Base-by-base conservation (phyloP, 768 basidiomycete genomes). In the Inosperma sp. region DNA sequence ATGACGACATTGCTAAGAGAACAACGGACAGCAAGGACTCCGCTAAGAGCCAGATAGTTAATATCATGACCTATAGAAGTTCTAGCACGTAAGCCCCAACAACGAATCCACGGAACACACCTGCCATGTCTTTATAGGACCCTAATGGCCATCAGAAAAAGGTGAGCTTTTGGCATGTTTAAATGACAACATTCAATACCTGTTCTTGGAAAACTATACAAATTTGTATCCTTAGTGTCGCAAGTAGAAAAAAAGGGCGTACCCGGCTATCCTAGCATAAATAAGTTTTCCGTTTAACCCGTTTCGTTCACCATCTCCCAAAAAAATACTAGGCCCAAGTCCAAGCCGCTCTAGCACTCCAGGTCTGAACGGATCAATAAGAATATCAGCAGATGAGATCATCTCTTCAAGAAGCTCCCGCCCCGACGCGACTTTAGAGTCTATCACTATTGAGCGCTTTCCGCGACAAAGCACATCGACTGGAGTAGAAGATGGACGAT, bases 321-420 rank as follows among this genome's bases (percentile, higher is more conserved):
- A 68, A 59, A 91, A 89, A 3, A 84, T 73, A 4, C 85, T 79
- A 1, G 89, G 90, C 9, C 86, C 89, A 14, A 93, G 70, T 2
- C 84, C 85, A 25, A 90, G 69, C 52, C 78, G 76, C 61, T 93
- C 89, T 68, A 92, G 73, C 2, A 91, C 87, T 1, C 89, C 90
- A 43, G 89, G 88, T 40, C 89, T 73, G 64, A 86, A 93, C 1
- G 90, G 82, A 62, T 93, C 89, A 59, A 93, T 87, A 37, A 92
- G 69, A 13, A 92, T 76, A 64, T 93, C 89, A n/a, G 87, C 84
- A 29, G 73, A 65, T 23, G 70, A 63, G 19, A 91, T 77, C 51
- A 93, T 71, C 37, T 71, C 77, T 62, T 74, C 75, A 49, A 84
- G 61, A 16, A 82, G 62, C 16, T 74, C 75, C 35, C 77, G 64